Conservation (phyloP, 1,284 basidiomycete species). For the Pascua sp. region DNA sequence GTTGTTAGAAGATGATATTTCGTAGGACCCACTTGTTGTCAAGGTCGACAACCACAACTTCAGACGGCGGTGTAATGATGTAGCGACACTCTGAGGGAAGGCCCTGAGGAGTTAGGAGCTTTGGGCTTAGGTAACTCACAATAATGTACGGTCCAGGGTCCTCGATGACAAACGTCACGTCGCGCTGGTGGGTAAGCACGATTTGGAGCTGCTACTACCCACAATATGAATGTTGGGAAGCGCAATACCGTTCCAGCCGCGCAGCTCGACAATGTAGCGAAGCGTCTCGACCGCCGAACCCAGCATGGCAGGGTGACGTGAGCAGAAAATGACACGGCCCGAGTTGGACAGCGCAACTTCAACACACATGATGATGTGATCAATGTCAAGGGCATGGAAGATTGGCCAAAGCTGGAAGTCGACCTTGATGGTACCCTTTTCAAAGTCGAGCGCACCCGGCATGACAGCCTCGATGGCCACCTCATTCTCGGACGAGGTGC, state of each 20-base stretch:
- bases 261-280: slow-evolving; percentile 86
- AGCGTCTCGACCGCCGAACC: slow-evolving; percentile 76
- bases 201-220: slow-evolving; percentile 6
- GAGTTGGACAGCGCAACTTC: slow-evolving; percentile 91
- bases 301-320: slow-evolving; percentile 85
- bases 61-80: slow-evolving; percentile 66
- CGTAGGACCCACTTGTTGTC: slow-evolving; percentile 51
- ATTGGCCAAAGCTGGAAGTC: slow-evolving; percentile 93
- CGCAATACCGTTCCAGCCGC: slow-evolving; percentile 89
- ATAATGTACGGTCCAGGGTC: slow-evolving; percentile 82
- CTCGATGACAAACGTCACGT: slow-evolving; percentile 46
- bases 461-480: slow-evolving; percentile 40
- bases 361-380: slow-evolving; percentile 88
- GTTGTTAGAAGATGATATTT: no score
- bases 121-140: slow-evolving; percentile 22
- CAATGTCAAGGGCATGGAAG: slow-evolving; percentile 89
- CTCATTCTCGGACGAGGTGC: slow-evolving; percentile 27
- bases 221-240: slow-evolving; percentile 76
- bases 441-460: slow-evolving; percentile 52
- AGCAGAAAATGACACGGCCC: slow-evolving; percentile 84
- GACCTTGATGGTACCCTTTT: slow-evolving; percentile 46
- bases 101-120: slow-evolving; percentile 50
- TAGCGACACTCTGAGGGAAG: slow-evolving; percentile 81
- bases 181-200: slow-evolving; percentile 21
- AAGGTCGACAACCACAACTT: slow-evolving; percentile 86